A percentile compares a stretch with the other conserved stretches of the same genome.
These are phyloP conservation scores for Sphagnum fallax DNA, from an alignment of 228 moss, liverwort and hornwort species.

Conservation along the genomic window DNA sequence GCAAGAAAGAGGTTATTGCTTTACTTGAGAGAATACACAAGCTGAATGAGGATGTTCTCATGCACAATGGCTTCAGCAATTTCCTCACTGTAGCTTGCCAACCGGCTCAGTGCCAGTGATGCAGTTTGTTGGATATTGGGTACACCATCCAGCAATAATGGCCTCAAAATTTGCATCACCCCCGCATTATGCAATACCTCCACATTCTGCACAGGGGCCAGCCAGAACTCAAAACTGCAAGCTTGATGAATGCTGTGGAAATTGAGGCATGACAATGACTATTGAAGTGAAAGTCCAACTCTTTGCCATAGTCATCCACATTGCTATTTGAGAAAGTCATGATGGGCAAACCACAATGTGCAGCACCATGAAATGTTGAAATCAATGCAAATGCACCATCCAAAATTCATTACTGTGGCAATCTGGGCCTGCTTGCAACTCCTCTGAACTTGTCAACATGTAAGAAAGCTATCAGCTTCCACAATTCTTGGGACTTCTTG, in stretches of 20 bases:
- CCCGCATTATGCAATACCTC: constrained; percentile 83
- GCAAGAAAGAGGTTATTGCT: too few relatives aligned
- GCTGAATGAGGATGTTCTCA: constrained; percentile 82
- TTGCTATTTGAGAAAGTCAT: background rate
- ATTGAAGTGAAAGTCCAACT: background rate
- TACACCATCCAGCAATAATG: constrained; percentile 70
- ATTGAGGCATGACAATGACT: too few relatives aligned
- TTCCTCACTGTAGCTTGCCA: constrained; percentile 72
- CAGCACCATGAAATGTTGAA: background rate
- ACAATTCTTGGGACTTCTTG: too few relatives aligned
- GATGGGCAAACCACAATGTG: background rate
- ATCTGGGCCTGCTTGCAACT: too few relatives aligned
- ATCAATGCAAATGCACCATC: background rate
- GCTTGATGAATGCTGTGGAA: background rate
- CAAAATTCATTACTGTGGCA: too few relatives aligned
- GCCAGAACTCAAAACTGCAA: constrained; percentile 3
- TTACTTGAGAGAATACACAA: constrained; percentile 81
- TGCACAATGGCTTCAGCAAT: constrained; percentile 80
- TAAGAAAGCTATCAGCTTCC: too few relatives aligned
- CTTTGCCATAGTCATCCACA: background rate
- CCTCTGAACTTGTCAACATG: too few relatives aligned
- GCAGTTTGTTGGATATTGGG: constrained; percentile 90
- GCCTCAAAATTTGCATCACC: constrained; percentile 72
- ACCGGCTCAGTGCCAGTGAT: constrained; percentile 60
- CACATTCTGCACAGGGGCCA: constrained; percentile 53